Conservation (phyloP, 805 yeast species). For the Wickerhamiella azyma region DNA sequence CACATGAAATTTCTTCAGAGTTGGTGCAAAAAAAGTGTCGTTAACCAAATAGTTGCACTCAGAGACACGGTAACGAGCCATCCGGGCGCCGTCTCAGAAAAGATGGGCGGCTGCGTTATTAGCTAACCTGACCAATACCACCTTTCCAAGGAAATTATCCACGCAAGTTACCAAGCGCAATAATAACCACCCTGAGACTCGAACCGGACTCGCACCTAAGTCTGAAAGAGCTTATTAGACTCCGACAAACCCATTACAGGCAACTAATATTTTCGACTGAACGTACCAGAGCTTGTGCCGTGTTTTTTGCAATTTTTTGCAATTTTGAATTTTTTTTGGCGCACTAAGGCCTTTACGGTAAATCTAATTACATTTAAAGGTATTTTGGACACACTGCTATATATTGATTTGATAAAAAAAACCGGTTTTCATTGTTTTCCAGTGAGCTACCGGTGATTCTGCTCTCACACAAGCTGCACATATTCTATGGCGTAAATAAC, state of each 20-base stretch:
- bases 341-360: no score
- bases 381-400: no score
- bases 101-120: slow-evolving; percentile 23
- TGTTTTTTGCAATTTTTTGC: no score
- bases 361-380: no score
- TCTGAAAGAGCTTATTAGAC: slow-evolving; percentile 9
- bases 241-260: slow-evolving; percentile 22
- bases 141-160: slow-evolving; percentile 17
- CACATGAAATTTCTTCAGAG: no score
- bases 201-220: slow-evolving; percentile 24
- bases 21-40: neutral
- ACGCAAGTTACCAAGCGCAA: slow-evolving; percentile 18
- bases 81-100: slow-evolving; percentile 24
- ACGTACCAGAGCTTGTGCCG: neutral
- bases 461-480: no score
- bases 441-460: no score
- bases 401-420: no score
- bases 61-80: slow-evolving; percentile 17
- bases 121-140: slow-evolving; percentile 23
- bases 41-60: slow-evolving; percentile 1
- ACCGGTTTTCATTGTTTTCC: no score
- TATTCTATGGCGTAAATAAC: no score
- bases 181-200: slow-evolving; percentile 21
- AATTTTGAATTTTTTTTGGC: no score
- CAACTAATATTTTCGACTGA: neutral